Percentiles rank a stretch among this genome's conserved stretches.
Conservation (phyloP, 2,329 filamentous ascomycete species). For the Alternaria consortialis region DNA sequence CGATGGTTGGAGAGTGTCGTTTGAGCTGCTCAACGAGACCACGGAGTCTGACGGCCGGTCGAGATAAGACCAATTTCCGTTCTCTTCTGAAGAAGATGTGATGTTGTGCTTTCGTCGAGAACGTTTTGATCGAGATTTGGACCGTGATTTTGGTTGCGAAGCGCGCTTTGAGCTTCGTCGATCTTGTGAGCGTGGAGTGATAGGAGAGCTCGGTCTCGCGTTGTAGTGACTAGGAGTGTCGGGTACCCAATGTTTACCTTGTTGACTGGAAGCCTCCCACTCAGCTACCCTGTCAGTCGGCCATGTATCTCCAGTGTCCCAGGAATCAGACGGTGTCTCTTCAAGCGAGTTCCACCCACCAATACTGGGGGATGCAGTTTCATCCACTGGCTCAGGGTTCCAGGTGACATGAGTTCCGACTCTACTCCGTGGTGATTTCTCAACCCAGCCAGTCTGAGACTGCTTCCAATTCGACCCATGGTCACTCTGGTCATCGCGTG, state of each 20-base stretch:
- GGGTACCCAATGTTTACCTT: not conserved
- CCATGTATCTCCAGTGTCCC: slow-evolving; percentile 32
- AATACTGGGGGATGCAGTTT: slow-evolving; percentile 14
- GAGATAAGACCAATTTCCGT: slow-evolving; percentile 11
- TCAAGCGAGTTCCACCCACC: slow-evolving; percentile 24
- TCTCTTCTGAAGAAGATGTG: slow-evolving; percentile 17
- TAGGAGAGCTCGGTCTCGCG: not conserved
- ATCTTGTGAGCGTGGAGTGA: not conserved
- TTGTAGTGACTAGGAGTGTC: not conserved
- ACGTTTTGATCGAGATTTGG: slow-evolving; percentile 5
- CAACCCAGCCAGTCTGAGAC: slow-evolving; percentile 10
- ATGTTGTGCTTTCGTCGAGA: not conserved
- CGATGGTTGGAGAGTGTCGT: slow-evolving; percentile 22
- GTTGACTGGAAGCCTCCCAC: slow-evolving; percentile 6
- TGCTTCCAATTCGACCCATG: slow-evolving; percentile 10
- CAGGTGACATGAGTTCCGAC: slow-evolving; percentile 21
- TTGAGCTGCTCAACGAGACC: slow-evolving; percentile 17
- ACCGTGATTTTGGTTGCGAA: not conserved
- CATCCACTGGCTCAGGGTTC: slow-evolving; percentile 16
- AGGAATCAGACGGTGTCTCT: slow-evolving; percentile 24
- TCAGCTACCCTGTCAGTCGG: slow-evolving; percentile 4
- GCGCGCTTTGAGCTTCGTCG: slow-evolving; percentile 1
- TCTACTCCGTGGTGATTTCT: slow-evolving; percentile 8
- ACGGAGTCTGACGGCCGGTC: slow-evolving; percentile 14
- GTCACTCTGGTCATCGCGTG: not conserved